These are phyloP conservation scores for Arxiozyma heterogenica DNA, from an alignment of 1,139 yeast genomes.

Conservation along the genomic window DNA sequence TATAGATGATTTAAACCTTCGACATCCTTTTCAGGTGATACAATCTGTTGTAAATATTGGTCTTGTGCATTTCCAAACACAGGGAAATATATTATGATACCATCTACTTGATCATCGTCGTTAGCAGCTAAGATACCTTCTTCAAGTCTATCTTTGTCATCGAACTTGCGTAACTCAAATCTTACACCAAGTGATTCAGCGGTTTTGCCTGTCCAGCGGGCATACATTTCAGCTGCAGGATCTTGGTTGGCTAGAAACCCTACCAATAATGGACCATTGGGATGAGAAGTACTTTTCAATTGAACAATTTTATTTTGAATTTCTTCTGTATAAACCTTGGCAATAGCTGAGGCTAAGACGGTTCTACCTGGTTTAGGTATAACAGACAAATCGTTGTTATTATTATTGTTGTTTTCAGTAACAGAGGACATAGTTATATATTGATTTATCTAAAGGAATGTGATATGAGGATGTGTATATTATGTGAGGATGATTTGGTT, in stretches of 20 bases:
- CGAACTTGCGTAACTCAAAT: constrained; percentile 63
- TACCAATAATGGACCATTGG: constrained; percentile 56
- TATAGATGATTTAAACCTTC: constrained; percentile 89
- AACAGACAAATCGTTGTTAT: neutral
- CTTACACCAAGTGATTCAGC: constrained; percentile 76
- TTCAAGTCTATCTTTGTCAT: constrained; percentile 73
- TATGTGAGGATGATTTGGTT: no score
- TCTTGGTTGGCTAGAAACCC: constrained; percentile 88
- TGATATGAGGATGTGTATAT: no score
- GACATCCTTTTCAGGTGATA: constrained; percentile 76
- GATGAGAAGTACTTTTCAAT: constrained; percentile 26
- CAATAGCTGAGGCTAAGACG: constrained; percentile 76
- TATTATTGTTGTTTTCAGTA: neutral
- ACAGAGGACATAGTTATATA: neutral
- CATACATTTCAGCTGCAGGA: constrained; percentile 93
- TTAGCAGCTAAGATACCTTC: constrained; percentile 77
- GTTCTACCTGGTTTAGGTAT: constrained; percentile 52
- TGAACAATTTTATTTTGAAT: constrained; percentile 48
- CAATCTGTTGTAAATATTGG: constrained; percentile 87
- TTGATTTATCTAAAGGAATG: no score
- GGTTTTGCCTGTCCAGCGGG: constrained; percentile 92
- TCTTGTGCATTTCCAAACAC: constrained; percentile 94
- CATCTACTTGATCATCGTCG: constrained; percentile 65
- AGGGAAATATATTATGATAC: constrained; percentile 97
- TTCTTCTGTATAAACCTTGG: constrained; percentile 73